Evolutionary conservation across 257 asterid genomes (phyloP), one percentile per base, ranked within the genome.

Genomic region (Petrea volubilis): DNA sequence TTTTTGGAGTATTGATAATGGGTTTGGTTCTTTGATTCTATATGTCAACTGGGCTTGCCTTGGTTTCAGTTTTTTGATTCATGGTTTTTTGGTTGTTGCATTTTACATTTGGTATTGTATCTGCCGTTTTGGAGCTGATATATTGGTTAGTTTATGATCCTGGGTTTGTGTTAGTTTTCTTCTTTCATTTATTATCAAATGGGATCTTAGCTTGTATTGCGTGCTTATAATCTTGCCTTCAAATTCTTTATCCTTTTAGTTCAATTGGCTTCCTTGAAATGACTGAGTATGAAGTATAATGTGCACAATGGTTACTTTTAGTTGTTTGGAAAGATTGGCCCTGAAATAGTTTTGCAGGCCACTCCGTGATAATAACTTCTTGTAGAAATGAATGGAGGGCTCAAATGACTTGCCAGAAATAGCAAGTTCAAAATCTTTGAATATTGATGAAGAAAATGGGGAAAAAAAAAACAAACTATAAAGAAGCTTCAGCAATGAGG

Each of bases 1-100:
- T 27, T 70, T 28, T 53, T 6, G 57, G 29, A 13, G 44, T 72
- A 27, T 70, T 70, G 47, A 36, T 66, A 46, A 38, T 78, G 83
- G 76, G 61, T 57, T 52, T 50, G 60, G 41, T 20, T 50, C 73
- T 28, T 62, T 58, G 56, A 61, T 68, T 65, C 66, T 43, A 15
- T 60, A 60, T 46, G 21, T 60, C 52, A 50, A 28, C 43, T 73
- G 66, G 74, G 76, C 53, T 11, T 43, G 33, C 20, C 46, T 38
- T 33, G 25, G 65, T 63, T 61, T 34, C 25, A 9, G 20, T 36
- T 38, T 52, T 15, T 25, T 50, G 27, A 17, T 23, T 67, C 31
- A 36, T 3, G n/a, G n/a, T 34, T 76, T 55, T 66, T 73, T 62
- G 27, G 20, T 40, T 47, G 17, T n/a, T 52, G 23, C 25, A 43